phyloP scores from a whole-genome alignment of 2,329 filamentous ascomycete genomes.

The Aureobasidium sp. region DNA sequence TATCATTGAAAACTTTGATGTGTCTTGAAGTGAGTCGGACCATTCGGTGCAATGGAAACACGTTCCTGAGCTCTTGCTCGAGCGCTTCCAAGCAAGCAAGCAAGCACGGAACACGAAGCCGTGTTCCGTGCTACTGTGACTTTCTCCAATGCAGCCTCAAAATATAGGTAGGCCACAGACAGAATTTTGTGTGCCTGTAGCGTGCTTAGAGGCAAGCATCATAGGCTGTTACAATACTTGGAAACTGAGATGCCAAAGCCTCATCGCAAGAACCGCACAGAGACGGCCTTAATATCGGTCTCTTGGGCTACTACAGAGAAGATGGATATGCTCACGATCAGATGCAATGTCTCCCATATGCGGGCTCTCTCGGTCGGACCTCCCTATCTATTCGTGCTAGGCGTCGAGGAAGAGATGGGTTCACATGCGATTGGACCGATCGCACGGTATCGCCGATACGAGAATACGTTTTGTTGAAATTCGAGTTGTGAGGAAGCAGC shows the following conservation, averaged over 20 bases:
- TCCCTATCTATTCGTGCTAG: neutral
- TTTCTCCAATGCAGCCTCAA: neutral
- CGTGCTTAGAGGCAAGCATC: neutral
- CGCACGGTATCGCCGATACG: neutral
- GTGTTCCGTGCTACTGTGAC: neutral
- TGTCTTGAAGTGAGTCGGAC: neutral
- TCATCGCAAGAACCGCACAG: neutral
- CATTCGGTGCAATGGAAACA: neutral
- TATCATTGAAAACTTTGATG: neutral
- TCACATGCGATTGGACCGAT: neutral
- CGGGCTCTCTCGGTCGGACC: neutral
- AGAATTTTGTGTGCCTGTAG: no score
- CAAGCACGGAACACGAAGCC: neutral
- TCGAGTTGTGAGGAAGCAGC: neutral
- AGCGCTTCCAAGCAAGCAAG: neutral
- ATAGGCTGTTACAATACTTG: neutral
- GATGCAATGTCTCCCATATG: neutral
- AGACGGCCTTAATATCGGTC: neutral
- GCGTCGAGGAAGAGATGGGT: neutral
- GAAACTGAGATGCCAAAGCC: neutral
- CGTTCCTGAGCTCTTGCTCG: no score
- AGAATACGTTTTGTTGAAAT: neutral
- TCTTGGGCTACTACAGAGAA: neutral
- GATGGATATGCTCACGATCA: neutral
- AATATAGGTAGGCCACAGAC: neutral